Conservation (phyloP, 2,329 filamentous ascomycete species). For the Phialemonium atrogriseum region DNA sequence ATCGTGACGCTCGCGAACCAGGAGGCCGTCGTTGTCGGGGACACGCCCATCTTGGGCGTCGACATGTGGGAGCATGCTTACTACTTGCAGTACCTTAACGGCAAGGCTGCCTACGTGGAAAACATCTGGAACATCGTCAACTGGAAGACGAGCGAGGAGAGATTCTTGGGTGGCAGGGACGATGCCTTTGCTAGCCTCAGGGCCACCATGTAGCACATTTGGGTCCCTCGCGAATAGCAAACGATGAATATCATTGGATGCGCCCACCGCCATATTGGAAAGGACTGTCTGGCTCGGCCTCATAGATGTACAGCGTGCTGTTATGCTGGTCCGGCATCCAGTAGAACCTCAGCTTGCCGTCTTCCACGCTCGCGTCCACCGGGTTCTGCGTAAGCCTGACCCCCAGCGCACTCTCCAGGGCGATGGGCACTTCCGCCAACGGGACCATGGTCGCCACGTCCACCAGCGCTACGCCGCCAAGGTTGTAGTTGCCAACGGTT, state of each 20-base stretch:
- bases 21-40: slow-evolving; percentile 59
- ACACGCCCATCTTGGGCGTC: slow-evolving; percentile 63
- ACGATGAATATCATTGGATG: too few relatives aligned
- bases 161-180: slow-evolving; percentile 43
- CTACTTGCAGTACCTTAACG: slow-evolving; percentile 77
- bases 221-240: too few relatives aligned
- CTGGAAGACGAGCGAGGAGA: slow-evolving; percentile 61
- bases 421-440: slow-evolving; percentile 35
- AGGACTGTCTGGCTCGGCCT: too few relatives aligned
- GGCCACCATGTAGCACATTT: slow-evolving; percentile 34
- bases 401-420: slow-evolving; percentile 28
- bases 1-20: slow-evolving; percentile 83
- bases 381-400: slow-evolving; percentile 38
- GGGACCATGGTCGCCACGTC: slow-evolving; percentile 35
- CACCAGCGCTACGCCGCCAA: slow-evolving; percentile 39
- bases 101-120: slow-evolving; percentile 65
- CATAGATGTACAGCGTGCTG: slow-evolving; percentile 37
- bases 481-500: slow-evolving; percentile 19
- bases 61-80: slow-evolving; percentile 96
- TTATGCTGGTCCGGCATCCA: slow-evolving; percentile 38
- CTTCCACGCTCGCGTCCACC: slow-evolving; percentile 33
- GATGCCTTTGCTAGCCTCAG: slow-evolving; percentile 37
- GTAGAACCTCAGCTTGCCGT: slow-evolving; percentile 35
- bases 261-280: too few relatives aligned
- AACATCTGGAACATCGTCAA: slow-evolving; percentile 75